Base-by-base conservation (phyloP, 2,329 filamentous ascomycete species). In the Parafenestella ontariensis region DNA sequence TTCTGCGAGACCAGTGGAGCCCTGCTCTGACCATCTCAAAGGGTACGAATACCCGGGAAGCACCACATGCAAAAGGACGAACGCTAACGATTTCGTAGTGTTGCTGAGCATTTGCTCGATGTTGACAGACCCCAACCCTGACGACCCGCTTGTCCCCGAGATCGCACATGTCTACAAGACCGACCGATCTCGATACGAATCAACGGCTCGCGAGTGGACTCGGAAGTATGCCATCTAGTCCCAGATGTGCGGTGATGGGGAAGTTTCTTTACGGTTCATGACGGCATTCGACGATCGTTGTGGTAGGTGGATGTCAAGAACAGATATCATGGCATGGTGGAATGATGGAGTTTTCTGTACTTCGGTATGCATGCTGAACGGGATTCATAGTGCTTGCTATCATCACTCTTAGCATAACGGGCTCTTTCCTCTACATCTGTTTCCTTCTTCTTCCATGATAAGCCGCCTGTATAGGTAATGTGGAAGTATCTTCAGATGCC, bases 131-230 rank as follows among this genome's bases (percentile, higher is more conserved):
- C 95, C 95, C 70, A 99, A 99, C 85, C 95, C 95, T 64, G 95
- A 99, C 78, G 95, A 99, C 80, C 95, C 95, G 75, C 89, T 99
- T 68, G 95, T 99, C 59, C 95, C 95, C 62, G 95, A 99, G 83
- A 99, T 99, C 73, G 95, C 95, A 72, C 95, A 99, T 77, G 92
- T 98, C 76, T 99, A 99, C 90, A 99, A 99, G 89, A 97, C 94
- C 65, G 95, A 99, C 80, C 90, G 92, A 70, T 87, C 91, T 71
- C 87, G 92, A 78, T 99, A 99, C 80, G 95, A 99, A 83, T 91
- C 92, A 65, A 98, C 93, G 54, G 95, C 95, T 59, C 86, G 94
- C 70, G 95, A 99, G 83, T 99, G 95, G 95, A 99, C 95, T 72
- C 88, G 94, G 79, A 99, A 99, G 86, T 98, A 98, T 78, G 95